These are phyloP conservation scores for Ceratocystis eucalypticola DNA, from an alignment of 2,329 filamentous ascomycete genomes.

Conservation along the genomic window DNA sequence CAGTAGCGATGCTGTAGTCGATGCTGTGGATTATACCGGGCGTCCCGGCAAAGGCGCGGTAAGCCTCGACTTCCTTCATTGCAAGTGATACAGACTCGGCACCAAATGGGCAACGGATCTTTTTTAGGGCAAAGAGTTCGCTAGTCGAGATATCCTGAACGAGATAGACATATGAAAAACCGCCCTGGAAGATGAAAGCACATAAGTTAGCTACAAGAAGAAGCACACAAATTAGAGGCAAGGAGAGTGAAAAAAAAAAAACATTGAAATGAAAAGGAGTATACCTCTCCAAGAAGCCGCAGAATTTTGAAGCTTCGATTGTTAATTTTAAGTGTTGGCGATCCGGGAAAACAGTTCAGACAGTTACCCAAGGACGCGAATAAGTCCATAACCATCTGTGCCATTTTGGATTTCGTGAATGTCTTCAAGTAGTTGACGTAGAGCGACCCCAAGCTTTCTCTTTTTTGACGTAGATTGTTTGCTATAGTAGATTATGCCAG, in stretches of 20 bases:
- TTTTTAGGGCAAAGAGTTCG: slow-evolving; percentile 87
- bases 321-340: slow-evolving; percentile 90
- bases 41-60: slow-evolving; percentile 72
- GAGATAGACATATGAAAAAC: slow-evolving; percentile 97
- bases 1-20: slow-evolving; percentile 69
- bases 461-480: background rate
- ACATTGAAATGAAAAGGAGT: background rate
- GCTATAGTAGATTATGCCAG: background rate
- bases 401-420: slow-evolving; percentile 38
- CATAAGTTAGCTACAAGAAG: background rate
- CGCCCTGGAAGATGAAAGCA: slow-evolving; percentile 46
- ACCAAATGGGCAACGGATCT: slow-evolving; percentile 96
- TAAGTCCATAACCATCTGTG: slow-evolving; percentile 74
- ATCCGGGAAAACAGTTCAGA: slow-evolving; percentile 90
- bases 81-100: slow-evolving; percentile 90
- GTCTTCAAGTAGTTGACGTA: no score
- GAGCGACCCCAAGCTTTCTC: background rate
- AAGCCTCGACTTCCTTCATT: slow-evolving; percentile 94
- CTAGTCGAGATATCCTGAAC: slow-evolving; percentile 80
- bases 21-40: slow-evolving; percentile 76
- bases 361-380: slow-evolving; percentile 88
- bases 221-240: slow-evolving; percentile 8
- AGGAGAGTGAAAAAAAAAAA: slow-evolving; percentile 16
- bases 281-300: slow-evolving; percentile 78
- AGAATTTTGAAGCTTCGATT: slow-evolving; percentile 90